Evolutionary conservation across 192 early-diverging fungal species (phyloP).

Genomic region (Coemansia sp.): DNA sequence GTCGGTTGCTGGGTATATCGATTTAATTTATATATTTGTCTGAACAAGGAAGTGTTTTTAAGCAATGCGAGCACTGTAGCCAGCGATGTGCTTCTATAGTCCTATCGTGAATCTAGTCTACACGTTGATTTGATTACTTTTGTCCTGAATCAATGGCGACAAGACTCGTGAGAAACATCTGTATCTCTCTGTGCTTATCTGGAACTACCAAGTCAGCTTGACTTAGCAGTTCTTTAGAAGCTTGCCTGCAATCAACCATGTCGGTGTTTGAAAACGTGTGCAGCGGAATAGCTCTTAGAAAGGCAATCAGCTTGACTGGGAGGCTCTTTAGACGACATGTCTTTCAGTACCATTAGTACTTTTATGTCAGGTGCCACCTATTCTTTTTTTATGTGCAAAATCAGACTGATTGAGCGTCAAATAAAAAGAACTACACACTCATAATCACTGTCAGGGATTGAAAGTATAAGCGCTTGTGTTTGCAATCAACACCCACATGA

Average conservation of each 20-base stretch:
- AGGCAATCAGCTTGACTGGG: not conserved
- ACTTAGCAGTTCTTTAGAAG: not conserved
- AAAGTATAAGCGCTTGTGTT: not conserved
- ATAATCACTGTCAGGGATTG: not conserved
- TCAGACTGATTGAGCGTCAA: not conserved
- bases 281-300: not conserved
- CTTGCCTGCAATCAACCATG: not conserved
- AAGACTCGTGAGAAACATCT: not conserved
- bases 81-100: not conserved
- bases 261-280: not conserved
- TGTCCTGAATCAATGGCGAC: not conserved
- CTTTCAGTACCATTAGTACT: not conserved
- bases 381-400: not conserved
- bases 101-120: not conserved
- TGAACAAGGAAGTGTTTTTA: not conserved
- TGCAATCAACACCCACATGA: not conserved
- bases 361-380: not conserved
- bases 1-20: conserved; percentile 57
- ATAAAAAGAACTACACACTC: not conserved
- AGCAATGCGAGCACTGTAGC: not conserved
- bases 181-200: not conserved
- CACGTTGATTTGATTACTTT: not conserved
- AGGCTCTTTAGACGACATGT: not conserved
- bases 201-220: not conserved
- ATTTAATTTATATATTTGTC: not conserved